phyloP scores from a whole-genome alignment of 768 basidiomycete genomes.

The Auricularia heimuer region DNA sequence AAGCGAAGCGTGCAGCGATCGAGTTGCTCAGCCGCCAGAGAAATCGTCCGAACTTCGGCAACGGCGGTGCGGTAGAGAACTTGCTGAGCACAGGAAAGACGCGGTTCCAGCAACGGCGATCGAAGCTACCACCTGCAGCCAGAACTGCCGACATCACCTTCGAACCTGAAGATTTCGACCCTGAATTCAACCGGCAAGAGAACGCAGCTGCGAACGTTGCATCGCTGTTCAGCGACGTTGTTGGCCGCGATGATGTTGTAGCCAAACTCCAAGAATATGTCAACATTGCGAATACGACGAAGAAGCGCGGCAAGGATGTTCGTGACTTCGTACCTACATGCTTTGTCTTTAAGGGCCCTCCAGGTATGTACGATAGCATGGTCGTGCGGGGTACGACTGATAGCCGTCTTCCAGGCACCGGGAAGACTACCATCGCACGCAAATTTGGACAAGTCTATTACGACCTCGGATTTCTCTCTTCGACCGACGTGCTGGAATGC shows the following conservation, averaged over 20 bases:
- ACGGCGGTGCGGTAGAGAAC: slow-evolving; percentile 57
- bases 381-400: too few relatives aligned
- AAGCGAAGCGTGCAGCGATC: slow-evolving; percentile 48
- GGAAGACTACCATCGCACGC: slow-evolving; percentile 52
- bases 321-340: slow-evolving; percentile 48
- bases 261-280: slow-evolving; percentile 43
- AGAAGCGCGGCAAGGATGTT: slow-evolving; percentile 31
- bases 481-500: slow-evolving; percentile 50
- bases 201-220: slow-evolving; percentile 41
- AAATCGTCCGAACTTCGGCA: slow-evolving; percentile 52
- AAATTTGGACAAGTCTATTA: slow-evolving; percentile 56
- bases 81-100: slow-evolving; percentile 41
- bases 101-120: slow-evolving; percentile 33
- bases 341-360: slow-evolving; percentile 66
- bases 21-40: slow-evolving; percentile 26
- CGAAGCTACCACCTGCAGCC: slow-evolving; percentile 15
- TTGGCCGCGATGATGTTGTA: slow-evolving; percentile 49
- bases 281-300: slow-evolving; percentile 34
- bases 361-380: slow-evolving; percentile 31
- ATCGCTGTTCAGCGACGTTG: slow-evolving; percentile 51
- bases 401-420: slow-evolving; percentile 34
- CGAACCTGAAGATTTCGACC: slow-evolving; percentile 48
- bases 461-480: slow-evolving; percentile 34
- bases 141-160: slow-evolving; percentile 21
- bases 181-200: slow-evolving; percentile 41